A percentile compares a stretch with the other conserved stretches of the same genome.
Evolutionary conservation across 169 alveolate species (phyloP).

Genomic region (Cryptosporidium ubiquitum): DNA sequence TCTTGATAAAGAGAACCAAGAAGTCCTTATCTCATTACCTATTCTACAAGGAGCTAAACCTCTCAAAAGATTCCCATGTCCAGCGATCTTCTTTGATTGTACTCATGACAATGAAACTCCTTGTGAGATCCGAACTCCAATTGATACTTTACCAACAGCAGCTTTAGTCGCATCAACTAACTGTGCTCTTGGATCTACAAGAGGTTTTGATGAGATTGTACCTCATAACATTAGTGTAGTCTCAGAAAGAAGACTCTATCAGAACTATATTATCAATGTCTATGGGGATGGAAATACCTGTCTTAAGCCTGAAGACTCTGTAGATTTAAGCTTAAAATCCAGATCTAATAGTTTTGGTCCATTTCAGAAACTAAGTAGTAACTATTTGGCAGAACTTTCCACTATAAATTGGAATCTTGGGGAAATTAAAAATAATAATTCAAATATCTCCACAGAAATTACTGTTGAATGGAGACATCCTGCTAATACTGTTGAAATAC

Average conservation of each 20-base stretch:
- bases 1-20: neutral
- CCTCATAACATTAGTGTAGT: conserved; percentile 89
- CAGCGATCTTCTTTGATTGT: conserved; percentile 89
- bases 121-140: conserved; percentile 78
- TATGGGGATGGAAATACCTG: conserved; percentile 1
- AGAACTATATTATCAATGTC: conserved; percentile 74
- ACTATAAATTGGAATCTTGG: conserved; percentile 38
- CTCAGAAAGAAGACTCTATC: conserved; percentile 86
- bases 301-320: neutral
- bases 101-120: conserved; percentile 93
- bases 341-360: conserved; percentile 69
- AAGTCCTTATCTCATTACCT: neutral
- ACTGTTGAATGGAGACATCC: conserved; percentile 66
- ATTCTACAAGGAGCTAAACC: conserved; percentile 71
- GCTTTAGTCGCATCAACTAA: conserved; percentile 85
- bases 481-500: conserved; percentile 81
- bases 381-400: conserved; percentile 16
- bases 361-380: conserved; percentile 53
- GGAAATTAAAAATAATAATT: neutral
- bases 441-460: conserved; percentile 49
- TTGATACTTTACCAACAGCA: conserved; percentile 85
- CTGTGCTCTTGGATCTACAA: conserved; percentile 89
- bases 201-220: conserved; percentile 90
- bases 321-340: conserved; percentile 57
- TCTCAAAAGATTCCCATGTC: conserved; percentile 78